Percentiles rank a stretch among this genome's conserved stretches.
Conservation (phyloP, 768 basidiomycete genomes). For the Austroboletus eburneus region DNA sequence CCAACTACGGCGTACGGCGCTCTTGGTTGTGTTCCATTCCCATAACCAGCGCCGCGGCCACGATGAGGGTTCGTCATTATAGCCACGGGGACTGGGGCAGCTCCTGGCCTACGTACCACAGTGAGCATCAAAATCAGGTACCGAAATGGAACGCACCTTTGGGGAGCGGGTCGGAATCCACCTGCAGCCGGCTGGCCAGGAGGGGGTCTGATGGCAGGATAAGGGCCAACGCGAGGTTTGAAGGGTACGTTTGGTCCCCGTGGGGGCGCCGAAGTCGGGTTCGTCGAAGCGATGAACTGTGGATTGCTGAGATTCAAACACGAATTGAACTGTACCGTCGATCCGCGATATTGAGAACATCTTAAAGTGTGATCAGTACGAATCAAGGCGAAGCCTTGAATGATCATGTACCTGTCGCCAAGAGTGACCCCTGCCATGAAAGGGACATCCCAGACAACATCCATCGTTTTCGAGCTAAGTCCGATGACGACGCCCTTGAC, state of each 20-base stretch:
- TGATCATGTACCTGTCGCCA: constrained; percentile 59
- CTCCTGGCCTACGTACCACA: constrained; percentile 14
- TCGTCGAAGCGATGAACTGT: constrained; percentile 79
- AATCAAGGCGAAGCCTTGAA: not conserved
- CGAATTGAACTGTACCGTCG: constrained; percentile 79
- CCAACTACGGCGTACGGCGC: constrained; percentile 11
- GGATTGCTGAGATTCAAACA: constrained; percentile 85
- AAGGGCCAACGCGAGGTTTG: constrained; percentile 64
- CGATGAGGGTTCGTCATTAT: constrained; percentile 78
- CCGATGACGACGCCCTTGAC: constrained; percentile 95
- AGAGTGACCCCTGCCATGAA: constrained; percentile 93
- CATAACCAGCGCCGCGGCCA: constrained; percentile 28
- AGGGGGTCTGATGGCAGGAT: constrained; percentile 53
- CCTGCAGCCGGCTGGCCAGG: constrained; percentile 51
- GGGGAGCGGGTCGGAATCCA: constrained; percentile 61
- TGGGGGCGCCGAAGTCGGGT: constrained; percentile 49
- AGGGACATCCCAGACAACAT: constrained; percentile 93
- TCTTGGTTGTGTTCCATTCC: constrained; percentile 8
- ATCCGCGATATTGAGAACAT: constrained; percentile 91
- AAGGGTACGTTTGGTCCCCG: constrained; percentile 50
- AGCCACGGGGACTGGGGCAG: constrained; percentile 45
- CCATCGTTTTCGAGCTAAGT: constrained; percentile 81
- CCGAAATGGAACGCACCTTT: constrained; percentile 8
- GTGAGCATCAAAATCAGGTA: not conserved
- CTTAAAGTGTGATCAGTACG: constrained; percentile 34